These are phyloP conservation scores for Spatholobus suberectus DNA, from an alignment of 306 rosid genomes.

Conservation along the genomic window DNA sequence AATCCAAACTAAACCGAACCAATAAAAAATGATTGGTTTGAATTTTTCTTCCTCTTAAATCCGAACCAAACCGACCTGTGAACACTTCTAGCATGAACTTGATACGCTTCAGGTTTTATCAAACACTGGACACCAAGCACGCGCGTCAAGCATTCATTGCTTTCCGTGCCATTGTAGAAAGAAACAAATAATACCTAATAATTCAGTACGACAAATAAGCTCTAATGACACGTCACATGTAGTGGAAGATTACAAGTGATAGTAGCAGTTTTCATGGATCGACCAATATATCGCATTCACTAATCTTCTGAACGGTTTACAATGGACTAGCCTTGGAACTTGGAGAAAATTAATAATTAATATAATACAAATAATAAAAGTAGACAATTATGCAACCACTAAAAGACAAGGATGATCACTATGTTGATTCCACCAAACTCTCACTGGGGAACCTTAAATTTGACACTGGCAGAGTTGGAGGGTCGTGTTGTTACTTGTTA, in stretches of 20 bases:
- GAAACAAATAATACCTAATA: constrained; percentile 34
- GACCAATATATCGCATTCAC: constrained; percentile 20
- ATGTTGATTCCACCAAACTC: neutral
- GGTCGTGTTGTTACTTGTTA: neutral
- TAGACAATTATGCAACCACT: neutral
- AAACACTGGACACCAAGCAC: neutral
- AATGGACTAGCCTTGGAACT: neutral
- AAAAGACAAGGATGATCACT: constrained; percentile 6
- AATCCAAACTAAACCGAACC: no score
- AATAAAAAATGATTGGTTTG: no score
- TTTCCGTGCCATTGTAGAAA: neutral
- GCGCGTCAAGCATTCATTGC: constrained; percentile 9
- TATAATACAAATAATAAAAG: neutral
- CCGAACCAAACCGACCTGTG: no score
- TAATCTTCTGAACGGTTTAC: neutral
- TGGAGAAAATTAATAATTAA: neutral
- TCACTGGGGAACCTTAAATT: neutral
- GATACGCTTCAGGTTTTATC: neutral
- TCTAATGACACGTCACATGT: constrained; percentile 24
- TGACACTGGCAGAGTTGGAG: neutral
- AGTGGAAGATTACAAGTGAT: neutral
- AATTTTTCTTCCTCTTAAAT: no score
- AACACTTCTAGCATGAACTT: no score
- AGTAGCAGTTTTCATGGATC: constrained; percentile 5
- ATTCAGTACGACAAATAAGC: constrained; percentile 40